These are phyloP conservation scores for Exophiala alcalophila DNA, from an alignment of 2,329 filamentous ascomycete species.

Conservation along the genomic window DNA sequence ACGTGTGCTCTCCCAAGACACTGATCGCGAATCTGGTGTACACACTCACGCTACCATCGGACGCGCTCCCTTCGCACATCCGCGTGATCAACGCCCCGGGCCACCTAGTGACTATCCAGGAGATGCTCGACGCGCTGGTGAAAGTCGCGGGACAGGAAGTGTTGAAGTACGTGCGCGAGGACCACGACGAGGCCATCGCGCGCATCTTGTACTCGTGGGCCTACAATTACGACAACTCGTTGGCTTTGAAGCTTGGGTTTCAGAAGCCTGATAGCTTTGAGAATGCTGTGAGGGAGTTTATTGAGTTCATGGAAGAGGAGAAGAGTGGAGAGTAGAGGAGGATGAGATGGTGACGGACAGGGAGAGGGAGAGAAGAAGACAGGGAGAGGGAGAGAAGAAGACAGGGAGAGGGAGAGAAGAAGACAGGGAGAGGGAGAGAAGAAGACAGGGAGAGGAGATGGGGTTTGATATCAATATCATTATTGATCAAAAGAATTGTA, in stretches of 20 bases:
- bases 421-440: too few species aligned
- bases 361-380: not conserved
- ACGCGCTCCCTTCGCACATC: slow-evolving; percentile 43
- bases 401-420: too few species aligned
- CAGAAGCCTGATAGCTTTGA: slow-evolving; percentile 53
- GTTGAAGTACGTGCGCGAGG: slow-evolving; percentile 50
- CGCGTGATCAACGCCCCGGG: slow-evolving; percentile 60
- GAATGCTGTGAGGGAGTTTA: slow-evolving; percentile 56
- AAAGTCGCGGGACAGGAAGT: slow-evolving; percentile 55
- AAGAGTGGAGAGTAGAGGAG: slow-evolving; percentile 8
- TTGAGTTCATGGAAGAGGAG: slow-evolving; percentile 37
- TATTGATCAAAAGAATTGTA: too few species aligned
- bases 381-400: not conserved
- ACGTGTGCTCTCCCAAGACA: slow-evolving; percentile 54
- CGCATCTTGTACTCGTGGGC: slow-evolving; percentile 58
- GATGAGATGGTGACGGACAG: too few species aligned
- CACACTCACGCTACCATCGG: slow-evolving; percentile 44
- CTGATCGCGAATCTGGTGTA: slow-evolving; percentile 55
- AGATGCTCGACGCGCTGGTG: slow-evolving; percentile 56
- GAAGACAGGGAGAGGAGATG: too few species aligned
- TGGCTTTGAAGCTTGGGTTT: slow-evolving; percentile 52
- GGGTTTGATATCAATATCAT: too few species aligned
- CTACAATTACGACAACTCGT: slow-evolving; percentile 53
- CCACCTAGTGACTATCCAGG: slow-evolving; percentile 50
- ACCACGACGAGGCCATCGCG: slow-evolving; percentile 50